Conservation (phyloP, 371 early-diverging fungal genomes). For the Mortierella sp. region DNA sequence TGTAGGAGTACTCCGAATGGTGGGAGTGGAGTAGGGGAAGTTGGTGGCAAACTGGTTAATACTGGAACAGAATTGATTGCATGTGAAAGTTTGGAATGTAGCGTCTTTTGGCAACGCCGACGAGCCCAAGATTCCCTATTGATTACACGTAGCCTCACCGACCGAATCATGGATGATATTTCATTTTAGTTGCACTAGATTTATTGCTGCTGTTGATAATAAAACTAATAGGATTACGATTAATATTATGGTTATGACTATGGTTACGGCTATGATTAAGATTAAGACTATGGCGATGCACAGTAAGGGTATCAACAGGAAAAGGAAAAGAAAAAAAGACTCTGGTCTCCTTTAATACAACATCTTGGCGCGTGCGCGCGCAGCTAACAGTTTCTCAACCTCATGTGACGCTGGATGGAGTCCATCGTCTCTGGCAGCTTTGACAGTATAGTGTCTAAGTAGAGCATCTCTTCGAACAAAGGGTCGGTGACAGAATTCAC, state of each 20-base stretch:
- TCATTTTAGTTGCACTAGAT: neutral
- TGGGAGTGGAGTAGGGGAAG: conserved; percentile 2
- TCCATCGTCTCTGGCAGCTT: conserved; percentile 52
- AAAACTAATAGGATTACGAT: too few relatives aligned
- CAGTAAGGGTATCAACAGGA: neutral
- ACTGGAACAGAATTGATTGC: conserved; percentile 41
- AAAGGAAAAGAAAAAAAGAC: neutral
- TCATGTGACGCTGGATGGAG: conserved; percentile 51
- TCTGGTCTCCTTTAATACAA: conserved; percentile 10
- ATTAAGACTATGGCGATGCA: neutral
- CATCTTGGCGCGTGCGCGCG: conserved; percentile 51
- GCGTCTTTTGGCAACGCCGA: conserved; percentile 50
- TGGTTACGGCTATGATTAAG: too few relatives aligned
- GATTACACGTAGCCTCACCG: conserved; percentile 6
- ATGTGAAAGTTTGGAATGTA: conserved; percentile 51
- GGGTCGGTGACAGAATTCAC: conserved; percentile 53
- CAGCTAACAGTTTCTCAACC: conserved; percentile 42
- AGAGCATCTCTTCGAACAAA: conserved; percentile 53
- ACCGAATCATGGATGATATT: conserved; percentile 21
- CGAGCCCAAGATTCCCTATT: conserved; percentile 31
- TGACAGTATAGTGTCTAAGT: conserved; percentile 52
- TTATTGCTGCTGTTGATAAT: too few relatives aligned
- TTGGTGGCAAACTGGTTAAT: neutral
- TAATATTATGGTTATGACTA: too few relatives aligned
- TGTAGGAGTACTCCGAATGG: conserved; percentile 30